Conservation (phyloP, 1,139 yeast genomes). For the Cylindricascospora bacillispora region DNA sequence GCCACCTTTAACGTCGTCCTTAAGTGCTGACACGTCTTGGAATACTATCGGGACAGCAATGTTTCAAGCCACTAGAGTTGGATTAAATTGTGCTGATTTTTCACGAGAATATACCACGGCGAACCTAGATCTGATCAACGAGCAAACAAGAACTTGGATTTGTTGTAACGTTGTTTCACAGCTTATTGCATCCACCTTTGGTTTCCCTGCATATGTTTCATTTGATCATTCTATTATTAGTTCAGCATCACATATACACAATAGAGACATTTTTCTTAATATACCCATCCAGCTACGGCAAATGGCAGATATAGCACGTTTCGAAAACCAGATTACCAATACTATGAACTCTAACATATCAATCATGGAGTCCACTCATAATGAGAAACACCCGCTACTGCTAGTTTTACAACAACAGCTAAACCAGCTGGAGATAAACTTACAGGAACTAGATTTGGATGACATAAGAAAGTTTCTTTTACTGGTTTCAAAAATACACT, state of each 20-base stretch:
- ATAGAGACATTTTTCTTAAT: conserved; percentile 23
- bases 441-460: conserved; percentile 35
- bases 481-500: conserved; percentile 62
- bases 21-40: conserved; percentile 94
- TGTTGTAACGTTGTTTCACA: conserved; percentile 84
- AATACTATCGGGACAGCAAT: conserved; percentile 86
- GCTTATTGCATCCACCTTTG: conserved; percentile 81
- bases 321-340: conserved; percentile 75
- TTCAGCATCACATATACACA: conserved; percentile 11
- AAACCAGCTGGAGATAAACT: conserved; percentile 56
- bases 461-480: conserved; percentile 58
- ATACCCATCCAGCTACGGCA: conserved; percentile 54
- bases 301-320: conserved; percentile 70
- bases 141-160: conserved; percentile 87
- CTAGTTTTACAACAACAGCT: conserved; percentile 58
- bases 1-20: conserved; percentile 91
- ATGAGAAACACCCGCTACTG: conserved; percentile 63
- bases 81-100: conserved; percentile 68
- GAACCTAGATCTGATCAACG: conserved; percentile 41
- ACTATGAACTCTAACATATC: conserved; percentile 64
- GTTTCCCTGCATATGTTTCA: conserved; percentile 84
- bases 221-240: conserved; percentile 64
- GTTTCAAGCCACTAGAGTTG: conserved; percentile 83
- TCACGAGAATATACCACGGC: conserved; percentile 40
- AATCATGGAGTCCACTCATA: conserved; percentile 42